phyloP scores from a whole-genome alignment of 768 basidiomycete species.

The Kondoa malvinella region DNA sequence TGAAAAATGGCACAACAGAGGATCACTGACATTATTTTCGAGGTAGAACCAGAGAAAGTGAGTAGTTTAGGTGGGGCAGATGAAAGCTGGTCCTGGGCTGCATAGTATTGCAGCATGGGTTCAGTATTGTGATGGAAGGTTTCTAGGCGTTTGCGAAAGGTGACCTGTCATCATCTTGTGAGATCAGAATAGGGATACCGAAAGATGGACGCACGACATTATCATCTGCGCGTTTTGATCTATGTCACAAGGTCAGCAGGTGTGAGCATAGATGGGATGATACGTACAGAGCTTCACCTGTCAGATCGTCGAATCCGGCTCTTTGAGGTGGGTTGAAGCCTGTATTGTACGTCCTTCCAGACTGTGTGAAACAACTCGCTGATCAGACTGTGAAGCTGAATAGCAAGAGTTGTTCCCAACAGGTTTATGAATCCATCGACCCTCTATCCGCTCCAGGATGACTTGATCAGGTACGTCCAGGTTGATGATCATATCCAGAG shows the following conservation, averaged over 20 bases:
- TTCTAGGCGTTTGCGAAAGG: background rate
- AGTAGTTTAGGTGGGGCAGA: background rate
- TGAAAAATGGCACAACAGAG: background rate
- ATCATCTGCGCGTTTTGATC: background rate
- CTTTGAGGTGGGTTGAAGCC: slow-evolving; percentile 71
- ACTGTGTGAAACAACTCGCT: no score
- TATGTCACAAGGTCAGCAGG: background rate
- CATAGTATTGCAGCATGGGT: background rate
- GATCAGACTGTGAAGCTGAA: slow-evolving; percentile 50
- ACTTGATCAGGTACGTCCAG: slow-evolving; percentile 74
- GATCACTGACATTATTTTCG: background rate
- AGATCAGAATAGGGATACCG: background rate
- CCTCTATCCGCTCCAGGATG: slow-evolving; percentile 64
- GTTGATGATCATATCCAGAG: slow-evolving; percentile 60
- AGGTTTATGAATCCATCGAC: slow-evolving; percentile 19
- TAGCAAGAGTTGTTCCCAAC: background rate
- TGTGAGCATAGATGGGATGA: slow-evolving; percentile 5
- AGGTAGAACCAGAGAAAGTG: background rate
- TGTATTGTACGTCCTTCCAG: slow-evolving; percentile 71
- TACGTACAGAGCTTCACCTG: slow-evolving; percentile 4
- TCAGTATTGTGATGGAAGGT: background rate
- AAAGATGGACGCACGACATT: background rate
- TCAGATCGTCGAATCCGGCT: slow-evolving; percentile 57
- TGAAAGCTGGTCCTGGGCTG: background rate
- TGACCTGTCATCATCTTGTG: background rate